Conservation (phyloP, 164 flowering plant species). For the Nymphaea thermarum region DNA sequence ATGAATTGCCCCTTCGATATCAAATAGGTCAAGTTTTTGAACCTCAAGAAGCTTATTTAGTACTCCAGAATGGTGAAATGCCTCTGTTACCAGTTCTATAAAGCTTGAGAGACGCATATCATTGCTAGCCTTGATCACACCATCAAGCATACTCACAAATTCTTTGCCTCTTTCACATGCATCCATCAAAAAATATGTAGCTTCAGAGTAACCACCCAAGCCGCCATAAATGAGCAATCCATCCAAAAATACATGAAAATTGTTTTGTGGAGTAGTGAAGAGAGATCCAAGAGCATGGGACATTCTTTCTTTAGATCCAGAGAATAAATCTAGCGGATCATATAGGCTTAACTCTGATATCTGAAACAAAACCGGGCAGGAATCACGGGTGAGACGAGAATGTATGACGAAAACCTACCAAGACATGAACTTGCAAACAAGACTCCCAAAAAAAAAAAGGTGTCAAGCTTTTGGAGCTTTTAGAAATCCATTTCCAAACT, state of each 20-base stretch:
- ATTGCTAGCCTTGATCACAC: conserved; percentile 37
- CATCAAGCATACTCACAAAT: conserved; percentile 45
- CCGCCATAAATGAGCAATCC: conserved; percentile 69
- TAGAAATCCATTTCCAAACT: too few species aligned
- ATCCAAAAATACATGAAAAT: conserved; percentile 74
- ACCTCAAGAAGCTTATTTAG: conserved; percentile 56
- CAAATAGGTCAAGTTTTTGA: conserved; percentile 71
- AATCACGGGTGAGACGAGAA: background rate
- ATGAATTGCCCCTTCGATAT: conserved; percentile 96
- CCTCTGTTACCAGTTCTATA: conserved; percentile 49
- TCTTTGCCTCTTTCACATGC: conserved; percentile 12
- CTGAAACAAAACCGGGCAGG: conserved; percentile 24
- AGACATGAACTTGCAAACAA: too few species aligned
- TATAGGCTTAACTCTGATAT: conserved; percentile 62
- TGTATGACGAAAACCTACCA: background rate
- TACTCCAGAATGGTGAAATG: conserved; percentile 44
- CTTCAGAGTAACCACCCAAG: conserved; percentile 39
- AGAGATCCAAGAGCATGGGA: conserved; percentile 56
- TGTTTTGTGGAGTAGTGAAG: conserved; percentile 74
- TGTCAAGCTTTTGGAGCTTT: too few species aligned
- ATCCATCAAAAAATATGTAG: conserved; percentile 7
- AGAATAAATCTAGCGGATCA: conserved; percentile 80
- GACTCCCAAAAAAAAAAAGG: too few species aligned
- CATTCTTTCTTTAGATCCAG: conserved; percentile 59
- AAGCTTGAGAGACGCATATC: conserved; percentile 40